A percentile compares a stretch with the other conserved stretches of the same genome.
These are phyloP conservation scores for Pyrenophora seminiperda DNA, from an alignment of 2,329 filamentous ascomycete species.

Conservation along the genomic window DNA sequence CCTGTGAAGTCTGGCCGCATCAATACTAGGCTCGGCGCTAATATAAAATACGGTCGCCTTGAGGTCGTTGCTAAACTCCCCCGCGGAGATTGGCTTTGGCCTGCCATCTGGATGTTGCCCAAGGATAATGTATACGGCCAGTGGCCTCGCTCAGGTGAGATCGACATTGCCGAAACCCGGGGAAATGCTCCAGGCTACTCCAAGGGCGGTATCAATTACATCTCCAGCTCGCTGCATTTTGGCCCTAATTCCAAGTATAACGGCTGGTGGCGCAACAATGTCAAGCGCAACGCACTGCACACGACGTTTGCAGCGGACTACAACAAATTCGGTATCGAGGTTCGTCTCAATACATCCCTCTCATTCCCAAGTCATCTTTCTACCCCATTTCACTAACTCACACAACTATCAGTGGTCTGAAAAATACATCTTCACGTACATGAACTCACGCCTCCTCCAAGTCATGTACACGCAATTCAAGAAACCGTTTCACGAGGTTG, in stretches of 20 bases:
- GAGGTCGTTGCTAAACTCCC: constrained; percentile 80
- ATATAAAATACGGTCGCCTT: constrained; percentile 79
- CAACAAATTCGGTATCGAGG: constrained; percentile 79
- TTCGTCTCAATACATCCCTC: constrained; percentile 12
- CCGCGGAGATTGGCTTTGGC: constrained; percentile 84
- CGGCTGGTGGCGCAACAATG: constrained; percentile 82
- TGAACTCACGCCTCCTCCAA: constrained; percentile 79
- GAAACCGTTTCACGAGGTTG: constrained; percentile 69
- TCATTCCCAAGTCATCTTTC: background rate
- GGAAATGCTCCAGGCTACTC: constrained; percentile 80
- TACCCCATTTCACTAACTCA: constrained; percentile 3
- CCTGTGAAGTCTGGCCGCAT: constrained; percentile 79
- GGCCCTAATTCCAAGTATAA: constrained; percentile 74
- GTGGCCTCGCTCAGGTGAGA: constrained; percentile 82
- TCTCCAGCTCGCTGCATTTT: constrained; percentile 81
- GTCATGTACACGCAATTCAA: constrained; percentile 78
- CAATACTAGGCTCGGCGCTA: constrained; percentile 71
- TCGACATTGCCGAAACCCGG: constrained; percentile 79
- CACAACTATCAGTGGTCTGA: constrained; percentile 67
- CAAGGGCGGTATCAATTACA: constrained; percentile 80
- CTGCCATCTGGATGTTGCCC: constrained; percentile 90
- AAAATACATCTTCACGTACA: constrained; percentile 86
- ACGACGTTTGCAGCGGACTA: constrained; percentile 71
- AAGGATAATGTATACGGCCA: constrained; percentile 71
- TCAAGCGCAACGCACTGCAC: constrained; percentile 75